A percentile compares a stretch with the other conserved stretches of the same genome.
These are phyloP conservation scores for Amoebophrya sp. DNA, from an alignment of 169 alveolate species.

Conservation along the genomic window DNA sequence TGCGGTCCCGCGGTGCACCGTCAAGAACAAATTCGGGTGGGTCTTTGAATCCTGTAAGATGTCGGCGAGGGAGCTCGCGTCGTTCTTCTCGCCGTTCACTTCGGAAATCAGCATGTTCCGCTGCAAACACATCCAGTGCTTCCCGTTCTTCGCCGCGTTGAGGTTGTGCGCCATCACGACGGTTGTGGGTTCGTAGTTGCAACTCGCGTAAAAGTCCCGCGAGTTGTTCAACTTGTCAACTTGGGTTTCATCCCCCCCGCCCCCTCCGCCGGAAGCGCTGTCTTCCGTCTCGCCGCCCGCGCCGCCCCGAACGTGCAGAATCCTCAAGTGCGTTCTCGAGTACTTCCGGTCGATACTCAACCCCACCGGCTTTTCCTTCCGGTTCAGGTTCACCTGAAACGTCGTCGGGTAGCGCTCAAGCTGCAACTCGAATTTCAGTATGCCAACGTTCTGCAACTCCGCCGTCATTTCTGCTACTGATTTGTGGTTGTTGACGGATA, in stretches of 20 bases:
- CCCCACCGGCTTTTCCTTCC: not conserved
- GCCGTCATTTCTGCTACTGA: not conserved
- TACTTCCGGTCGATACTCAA: not conserved
- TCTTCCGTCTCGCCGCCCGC: not conserved
- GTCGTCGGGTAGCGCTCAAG: not conserved
- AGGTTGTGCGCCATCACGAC: not conserved
- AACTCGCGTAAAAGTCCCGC: not conserved
- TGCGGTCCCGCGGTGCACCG: not conserved
- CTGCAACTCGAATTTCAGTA: not conserved
- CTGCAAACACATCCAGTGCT: not conserved
- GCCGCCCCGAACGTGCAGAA: not conserved
- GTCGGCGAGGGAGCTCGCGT: not conserved
- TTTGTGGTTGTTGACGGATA: not conserved
- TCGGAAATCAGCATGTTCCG: not conserved
- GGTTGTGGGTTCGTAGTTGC: not conserved
- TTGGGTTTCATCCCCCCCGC: not conserved
- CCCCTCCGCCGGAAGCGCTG: not conserved
- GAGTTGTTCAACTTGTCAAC: not conserved
- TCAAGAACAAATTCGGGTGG: not conserved
- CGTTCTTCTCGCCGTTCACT: not conserved
- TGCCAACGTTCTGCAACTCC: not conserved
- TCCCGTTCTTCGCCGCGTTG: not conserved
- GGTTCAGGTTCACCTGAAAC: not conserved
- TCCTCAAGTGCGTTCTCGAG: not conserved
- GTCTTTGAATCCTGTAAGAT: not conserved